Conservation (phyloP, 2,329 filamentous ascomycete genomes). For the Aspergillus floridensis region DNA sequence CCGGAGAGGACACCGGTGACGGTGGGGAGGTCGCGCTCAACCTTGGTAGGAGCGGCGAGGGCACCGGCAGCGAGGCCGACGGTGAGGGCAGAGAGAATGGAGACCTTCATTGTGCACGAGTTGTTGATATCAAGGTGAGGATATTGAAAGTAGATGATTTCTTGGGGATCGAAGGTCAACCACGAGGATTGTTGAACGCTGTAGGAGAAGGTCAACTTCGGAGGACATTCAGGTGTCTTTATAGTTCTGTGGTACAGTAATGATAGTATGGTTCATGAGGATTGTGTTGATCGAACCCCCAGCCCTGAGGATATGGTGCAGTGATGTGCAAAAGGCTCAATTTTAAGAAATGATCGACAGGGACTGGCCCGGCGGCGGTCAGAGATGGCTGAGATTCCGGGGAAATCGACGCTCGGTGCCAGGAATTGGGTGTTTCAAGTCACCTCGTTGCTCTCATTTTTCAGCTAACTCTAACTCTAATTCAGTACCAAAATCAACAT, state of each 20-base stretch:
- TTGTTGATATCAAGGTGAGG: neutral
- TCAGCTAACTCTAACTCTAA: neutral
- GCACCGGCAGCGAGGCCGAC: slow-evolving; percentile 7
- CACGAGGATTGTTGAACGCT: neutral
- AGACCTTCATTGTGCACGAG: slow-evolving; percentile 11
- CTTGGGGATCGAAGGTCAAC: neutral
- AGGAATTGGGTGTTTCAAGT: neutral
- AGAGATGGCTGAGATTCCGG: neutral
- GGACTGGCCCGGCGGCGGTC: neutral
- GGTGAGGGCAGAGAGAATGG: slow-evolving; percentile 3
- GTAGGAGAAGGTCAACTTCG: neutral
- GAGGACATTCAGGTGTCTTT: neutral
- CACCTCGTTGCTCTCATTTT: neutral
- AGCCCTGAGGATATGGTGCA: neutral
- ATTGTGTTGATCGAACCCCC: neutral
- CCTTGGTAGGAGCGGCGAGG: slow-evolving; percentile 11
- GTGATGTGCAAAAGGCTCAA: neutral
- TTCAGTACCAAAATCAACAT: neutral
- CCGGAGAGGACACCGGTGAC: slow-evolving; percentile 12
- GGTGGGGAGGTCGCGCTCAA: slow-evolving; percentile 14
- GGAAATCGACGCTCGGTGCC: neutral
- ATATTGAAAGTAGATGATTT: neutral
- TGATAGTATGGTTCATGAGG: neutral
- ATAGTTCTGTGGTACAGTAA: neutral
- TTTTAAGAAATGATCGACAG: neutral